Evolutionary conservation across 2,329 filamentous ascomycete genomes (phyloP).

Genomic region (Eurotiales sp.): DNA sequence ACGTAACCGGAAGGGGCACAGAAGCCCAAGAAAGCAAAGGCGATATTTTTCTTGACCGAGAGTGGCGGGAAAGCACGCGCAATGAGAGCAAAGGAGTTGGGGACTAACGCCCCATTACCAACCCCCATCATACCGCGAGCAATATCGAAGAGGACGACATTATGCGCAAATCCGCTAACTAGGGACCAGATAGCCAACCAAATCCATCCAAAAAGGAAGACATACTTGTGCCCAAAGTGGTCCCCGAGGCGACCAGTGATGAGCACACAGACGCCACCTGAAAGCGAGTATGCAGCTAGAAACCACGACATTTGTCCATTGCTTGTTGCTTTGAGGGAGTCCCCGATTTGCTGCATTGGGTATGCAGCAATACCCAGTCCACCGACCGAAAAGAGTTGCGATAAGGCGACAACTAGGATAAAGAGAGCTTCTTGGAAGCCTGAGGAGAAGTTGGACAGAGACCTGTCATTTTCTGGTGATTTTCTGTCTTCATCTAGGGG

Average conservation of each 20-base stretch:
- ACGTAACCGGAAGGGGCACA: not conserved
- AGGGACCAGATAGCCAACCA: conserved; percentile 31
- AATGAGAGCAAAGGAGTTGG: not conserved
- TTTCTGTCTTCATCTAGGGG: too few species aligned
- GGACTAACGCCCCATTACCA: not conserved
- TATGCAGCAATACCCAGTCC: not conserved
- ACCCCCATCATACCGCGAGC: not conserved
- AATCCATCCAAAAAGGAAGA: conserved; percentile 51
- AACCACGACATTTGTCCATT: conserved; percentile 34
- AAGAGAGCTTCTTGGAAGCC: not conserved
- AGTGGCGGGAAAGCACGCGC: not conserved
- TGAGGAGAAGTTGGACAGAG: not conserved
- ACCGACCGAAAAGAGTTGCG: not conserved
- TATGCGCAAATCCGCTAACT: not conserved
- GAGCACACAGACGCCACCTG: conserved; percentile 50
- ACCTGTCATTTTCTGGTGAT: too few species aligned
- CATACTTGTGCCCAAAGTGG: conserved; percentile 47
- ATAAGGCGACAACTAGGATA: not conserved
- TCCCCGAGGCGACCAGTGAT: conserved; percentile 49
- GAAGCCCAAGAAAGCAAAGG: not conserved
- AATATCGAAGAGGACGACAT: not conserved
- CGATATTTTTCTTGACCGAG: not conserved
- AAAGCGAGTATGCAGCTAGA: conserved; percentile 47
- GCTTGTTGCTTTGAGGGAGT: not conserved
- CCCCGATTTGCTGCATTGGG: not conserved